phyloP scores from a whole-genome alignment of 2,329 filamentous ascomycete genomes.

The Chalaropsis ovoidea region DNA sequence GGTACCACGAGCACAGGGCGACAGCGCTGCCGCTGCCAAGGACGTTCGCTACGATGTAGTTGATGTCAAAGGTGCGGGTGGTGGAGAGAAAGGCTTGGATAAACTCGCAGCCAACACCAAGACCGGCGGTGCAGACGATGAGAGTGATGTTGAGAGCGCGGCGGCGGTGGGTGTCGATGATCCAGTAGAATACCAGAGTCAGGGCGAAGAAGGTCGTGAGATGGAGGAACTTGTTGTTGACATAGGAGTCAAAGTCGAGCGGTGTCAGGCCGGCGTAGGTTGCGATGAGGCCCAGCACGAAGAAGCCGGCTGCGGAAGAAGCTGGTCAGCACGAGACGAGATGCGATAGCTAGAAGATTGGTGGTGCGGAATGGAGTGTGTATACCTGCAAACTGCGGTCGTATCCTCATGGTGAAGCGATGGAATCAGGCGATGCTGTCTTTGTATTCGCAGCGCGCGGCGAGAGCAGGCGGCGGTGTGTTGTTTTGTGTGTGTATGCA shows the following conservation, averaged over 20 bases:
- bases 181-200: slow-evolving; percentile 89
- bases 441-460: neutral
- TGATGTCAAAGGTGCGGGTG: slow-evolving; percentile 60
- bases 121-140: slow-evolving; percentile 60
- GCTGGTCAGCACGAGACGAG: neutral
- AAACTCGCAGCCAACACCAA: slow-evolving; percentile 66
- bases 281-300: slow-evolving; percentile 60
- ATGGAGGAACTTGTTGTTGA: slow-evolving; percentile 89
- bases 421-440: neutral
- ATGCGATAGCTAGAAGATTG: neutral
- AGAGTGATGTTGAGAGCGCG: slow-evolving; percentile 77
- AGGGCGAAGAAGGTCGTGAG: slow-evolving; percentile 81
- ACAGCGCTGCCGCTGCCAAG: slow-evolving; percentile 64
- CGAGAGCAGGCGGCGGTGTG: neutral
- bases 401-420: slow-evolving; percentile 60
- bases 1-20: slow-evolving; percentile 77
- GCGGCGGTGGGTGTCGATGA: slow-evolving; percentile 79
- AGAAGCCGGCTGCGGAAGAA: slow-evolving; percentile 49
- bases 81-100: slow-evolving; percentile 66
- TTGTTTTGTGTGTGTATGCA: neutral
- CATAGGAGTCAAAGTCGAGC: slow-evolving; percentile 44
- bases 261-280: slow-evolving; percentile 71
- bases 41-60: slow-evolving; percentile 81
- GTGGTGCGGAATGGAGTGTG: slow-evolving; percentile 24
- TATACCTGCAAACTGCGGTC: slow-evolving; percentile 78